A percentile compares a stretch with the other conserved stretches of the same genome.
These are phyloP conservation scores for Rhodotorula graminis DNA, from an alignment of 768 basidiomycete species.

Conservation along the genomic window DNA sequence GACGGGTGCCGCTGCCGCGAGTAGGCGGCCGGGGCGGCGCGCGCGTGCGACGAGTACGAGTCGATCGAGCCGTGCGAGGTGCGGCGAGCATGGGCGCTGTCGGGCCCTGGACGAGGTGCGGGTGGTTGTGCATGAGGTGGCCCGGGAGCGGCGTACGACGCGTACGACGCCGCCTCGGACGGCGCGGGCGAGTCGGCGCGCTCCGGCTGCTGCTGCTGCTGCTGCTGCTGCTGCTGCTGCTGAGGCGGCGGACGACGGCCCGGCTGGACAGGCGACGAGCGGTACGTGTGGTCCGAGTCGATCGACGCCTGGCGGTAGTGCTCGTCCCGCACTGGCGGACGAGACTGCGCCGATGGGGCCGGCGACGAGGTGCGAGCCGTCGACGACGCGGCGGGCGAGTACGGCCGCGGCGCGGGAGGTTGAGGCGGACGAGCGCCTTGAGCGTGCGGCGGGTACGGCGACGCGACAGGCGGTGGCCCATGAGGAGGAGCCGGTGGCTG, in stretches of 20 bases:
- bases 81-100: background rate
- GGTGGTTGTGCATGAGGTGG: background rate
- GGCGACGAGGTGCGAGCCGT: background rate
- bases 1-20: background rate
- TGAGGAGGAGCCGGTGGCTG: conserved; percentile 3
- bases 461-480: conserved; percentile 11
- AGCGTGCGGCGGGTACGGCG: conserved; percentile 4
- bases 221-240: background rate
- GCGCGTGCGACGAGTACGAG: background rate
- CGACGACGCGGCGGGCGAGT: conserved; percentile 36
- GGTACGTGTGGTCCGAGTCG: background rate
- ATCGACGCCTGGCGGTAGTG: background rate
- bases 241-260: background rate
- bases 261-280: background rate
- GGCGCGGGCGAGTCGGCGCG: conserved; percentile 7
- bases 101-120: no score
- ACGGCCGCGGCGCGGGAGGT: conserved; percentile 15
- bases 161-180: background rate
- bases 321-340: background rate
- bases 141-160: background rate
- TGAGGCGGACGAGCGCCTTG: background rate
- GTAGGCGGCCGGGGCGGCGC: background rate
- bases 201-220: background rate
- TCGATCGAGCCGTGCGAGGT: background rate
- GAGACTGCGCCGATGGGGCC: background rate